phyloP scores from a whole-genome alignment of 2,329 filamentous ascomycete genomes.

The Stagonosporopsis cucurbitacearum region DNA sequence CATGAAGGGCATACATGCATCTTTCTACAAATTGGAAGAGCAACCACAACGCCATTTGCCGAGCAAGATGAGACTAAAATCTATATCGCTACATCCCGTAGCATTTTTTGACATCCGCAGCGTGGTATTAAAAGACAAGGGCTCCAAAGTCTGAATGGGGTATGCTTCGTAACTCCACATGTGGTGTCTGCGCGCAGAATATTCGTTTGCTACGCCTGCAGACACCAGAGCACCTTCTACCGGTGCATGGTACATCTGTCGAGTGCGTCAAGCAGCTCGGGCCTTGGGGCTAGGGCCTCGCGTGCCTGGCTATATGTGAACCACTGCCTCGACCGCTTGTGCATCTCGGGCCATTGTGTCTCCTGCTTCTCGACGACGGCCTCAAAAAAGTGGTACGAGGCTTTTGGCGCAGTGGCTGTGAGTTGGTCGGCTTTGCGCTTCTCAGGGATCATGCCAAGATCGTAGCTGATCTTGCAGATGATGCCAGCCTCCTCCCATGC shows the following conservation, averaged over 20 bases:
- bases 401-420: conserved; percentile 71
- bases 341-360: conserved; percentile 87
- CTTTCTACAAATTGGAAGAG: conserved; percentile 41
- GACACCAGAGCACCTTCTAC: conserved; percentile 28
- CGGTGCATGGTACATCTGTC: conserved; percentile 71
- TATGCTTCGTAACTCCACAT: conserved; percentile 9
- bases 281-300: conserved; percentile 75
- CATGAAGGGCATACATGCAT: conserved; percentile 40
- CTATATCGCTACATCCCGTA: conserved; percentile 32
- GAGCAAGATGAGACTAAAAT: conserved; percentile 29
- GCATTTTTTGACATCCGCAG: conserved; percentile 42
- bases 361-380: conserved; percentile 87
- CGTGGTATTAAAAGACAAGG: conserved; percentile 37
- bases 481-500: conserved; percentile 99
- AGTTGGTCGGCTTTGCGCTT: conserved; percentile 66
- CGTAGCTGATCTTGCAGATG: conserved; percentile 79
- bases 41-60: conserved; percentile 42
- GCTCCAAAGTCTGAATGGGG: conserved; percentile 17
- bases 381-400: conserved; percentile 82
- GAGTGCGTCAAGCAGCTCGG: conserved; percentile 87
- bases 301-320: conserved; percentile 84
- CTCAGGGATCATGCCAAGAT: conserved; percentile 86
- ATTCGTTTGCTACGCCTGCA: conserved; percentile 15
- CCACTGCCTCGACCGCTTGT: conserved; percentile 91
- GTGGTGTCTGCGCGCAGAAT: conserved; percentile 21